These are phyloP conservation scores for Pseudomonodictys pantanalensis DNA, from an alignment of 495 filamentous ascomycete species.

Conservation along the genomic window DNA sequence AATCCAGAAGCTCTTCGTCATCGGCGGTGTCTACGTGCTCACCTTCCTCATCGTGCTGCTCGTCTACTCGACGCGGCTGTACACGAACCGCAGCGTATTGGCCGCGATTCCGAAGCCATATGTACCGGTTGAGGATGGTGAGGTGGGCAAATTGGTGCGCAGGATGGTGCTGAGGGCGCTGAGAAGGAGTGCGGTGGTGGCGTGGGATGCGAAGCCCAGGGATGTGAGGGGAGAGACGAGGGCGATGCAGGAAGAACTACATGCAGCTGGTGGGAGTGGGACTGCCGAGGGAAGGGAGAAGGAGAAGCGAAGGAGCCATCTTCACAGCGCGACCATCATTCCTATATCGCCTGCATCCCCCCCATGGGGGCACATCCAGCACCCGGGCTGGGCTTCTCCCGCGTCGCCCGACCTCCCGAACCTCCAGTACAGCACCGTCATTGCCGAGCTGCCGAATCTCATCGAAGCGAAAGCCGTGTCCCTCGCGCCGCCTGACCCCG, in stretches of 20 bases:
- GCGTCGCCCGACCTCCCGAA: conserved; percentile 68
- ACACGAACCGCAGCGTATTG: conserved; percentile 74
- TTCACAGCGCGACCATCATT: conserved; percentile 28
- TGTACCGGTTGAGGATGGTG: conserved; percentile 77
- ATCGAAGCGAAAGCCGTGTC: conserved; percentile 92
- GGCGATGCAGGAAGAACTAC: neutral
- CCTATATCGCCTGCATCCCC: conserved; percentile 45
- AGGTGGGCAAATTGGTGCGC: conserved; percentile 68
- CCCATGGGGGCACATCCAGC: conserved; percentile 76
- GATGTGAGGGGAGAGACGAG: conserved; percentile 40
- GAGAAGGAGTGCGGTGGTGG: conserved; percentile 72
- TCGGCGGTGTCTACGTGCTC: conserved; percentile 73
- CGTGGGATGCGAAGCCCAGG: conserved; percentile 73
- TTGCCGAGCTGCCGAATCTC: conserved; percentile 82
- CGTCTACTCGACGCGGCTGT: conserved; percentile 84
- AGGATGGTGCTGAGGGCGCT: conserved; percentile 70
- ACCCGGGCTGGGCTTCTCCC: conserved; percentile 88
- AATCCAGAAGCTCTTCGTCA: conserved; percentile 78
- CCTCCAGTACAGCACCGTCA: conserved; percentile 75
- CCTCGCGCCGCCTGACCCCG: conserved; percentile 65
- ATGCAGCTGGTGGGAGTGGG: neutral
- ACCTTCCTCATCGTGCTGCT: conserved; percentile 68
- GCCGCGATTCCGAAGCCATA: conserved; percentile 78
- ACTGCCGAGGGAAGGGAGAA: conserved; percentile 11
- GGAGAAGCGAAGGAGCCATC: conserved; percentile 17